These are phyloP conservation scores for Sarocladium brachiariae DNA, from an alignment of 2,329 filamentous ascomycete genomes.

Conservation along the genomic window DNA sequence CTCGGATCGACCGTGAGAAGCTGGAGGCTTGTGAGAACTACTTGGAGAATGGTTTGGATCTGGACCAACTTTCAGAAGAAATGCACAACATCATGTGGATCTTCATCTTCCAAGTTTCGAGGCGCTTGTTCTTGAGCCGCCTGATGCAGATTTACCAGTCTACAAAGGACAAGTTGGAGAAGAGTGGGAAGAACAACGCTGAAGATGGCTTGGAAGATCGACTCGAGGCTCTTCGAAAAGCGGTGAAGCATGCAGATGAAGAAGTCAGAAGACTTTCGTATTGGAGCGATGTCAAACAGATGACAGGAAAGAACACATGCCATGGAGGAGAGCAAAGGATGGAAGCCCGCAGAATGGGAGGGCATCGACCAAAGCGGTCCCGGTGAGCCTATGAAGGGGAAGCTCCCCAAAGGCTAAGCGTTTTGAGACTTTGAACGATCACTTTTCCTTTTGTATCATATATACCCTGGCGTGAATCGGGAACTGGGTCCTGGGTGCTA, in stretches of 20 bases:
- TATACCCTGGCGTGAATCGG: constrained; percentile 4
- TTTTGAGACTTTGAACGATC: not conserved
- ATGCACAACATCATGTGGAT: constrained; percentile 82
- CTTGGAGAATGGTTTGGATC: constrained; percentile 68
- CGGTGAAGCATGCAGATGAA: constrained; percentile 68
- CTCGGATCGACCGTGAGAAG: constrained; percentile 85
- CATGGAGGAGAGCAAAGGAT: constrained; percentile 29
- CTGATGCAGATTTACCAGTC: constrained; percentile 54
- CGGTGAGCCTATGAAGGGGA: constrained; percentile 23
- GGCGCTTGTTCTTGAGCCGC: constrained; percentile 65
- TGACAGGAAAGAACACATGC: constrained; percentile 49
- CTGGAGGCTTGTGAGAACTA: constrained; percentile 78
- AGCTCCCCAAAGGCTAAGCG: not conserved
- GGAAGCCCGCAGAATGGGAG: constrained; percentile 35
- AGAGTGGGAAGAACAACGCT: constrained; percentile 20
- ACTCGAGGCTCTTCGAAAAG: constrained; percentile 64
- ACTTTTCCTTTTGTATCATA: not conserved
- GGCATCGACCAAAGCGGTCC: constrained; percentile 49
- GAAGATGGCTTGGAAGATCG: constrained; percentile 24
- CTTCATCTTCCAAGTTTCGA: constrained; percentile 84
- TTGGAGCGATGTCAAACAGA: constrained; percentile 75
- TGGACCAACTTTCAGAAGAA: constrained; percentile 65
- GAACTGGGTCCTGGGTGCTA: not conserved
- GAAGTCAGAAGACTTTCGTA: constrained; percentile 78
- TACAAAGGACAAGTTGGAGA: constrained; percentile 29